Conservation (phyloP, 163 green algal genomes). For the Chlamydomonas reinhardtii region DNA sequence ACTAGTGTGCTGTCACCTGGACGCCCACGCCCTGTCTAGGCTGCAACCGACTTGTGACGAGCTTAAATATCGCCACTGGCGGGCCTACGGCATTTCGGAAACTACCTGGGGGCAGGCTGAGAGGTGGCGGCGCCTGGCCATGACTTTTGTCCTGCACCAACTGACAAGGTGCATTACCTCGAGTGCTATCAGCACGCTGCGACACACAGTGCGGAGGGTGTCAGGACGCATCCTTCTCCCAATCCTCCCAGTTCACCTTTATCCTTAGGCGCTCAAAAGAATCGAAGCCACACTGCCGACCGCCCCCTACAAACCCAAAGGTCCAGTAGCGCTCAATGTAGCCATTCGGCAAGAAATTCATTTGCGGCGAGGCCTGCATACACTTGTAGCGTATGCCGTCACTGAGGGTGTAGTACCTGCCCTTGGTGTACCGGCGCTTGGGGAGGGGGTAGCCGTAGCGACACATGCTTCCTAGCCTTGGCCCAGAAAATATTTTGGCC, state of each 20-base stretch:
- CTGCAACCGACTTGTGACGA: no score
- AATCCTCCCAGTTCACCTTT: conserved; percentile 5
- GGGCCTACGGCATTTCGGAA: no score
- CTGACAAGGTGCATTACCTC: not conserved
- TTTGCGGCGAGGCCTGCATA: conserved; percentile 3
- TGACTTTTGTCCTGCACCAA: no score
- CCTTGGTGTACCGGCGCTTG: conserved; percentile 9
- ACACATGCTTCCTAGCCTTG: conserved; percentile 18
- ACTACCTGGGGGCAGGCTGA: no score
- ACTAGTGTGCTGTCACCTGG: no score
- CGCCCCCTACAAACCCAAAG: conserved; percentile 20
- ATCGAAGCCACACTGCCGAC: conserved; percentile 26
- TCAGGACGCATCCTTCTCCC: conserved; percentile 19
- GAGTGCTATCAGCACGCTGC: conserved; percentile 19
- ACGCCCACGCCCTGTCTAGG: no score
- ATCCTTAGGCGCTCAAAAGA: conserved; percentile 23
- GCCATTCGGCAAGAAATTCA: not conserved
- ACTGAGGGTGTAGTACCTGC: conserved; percentile 15
- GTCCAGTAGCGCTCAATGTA: conserved; percentile 31
- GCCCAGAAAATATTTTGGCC: conserved; percentile 27
- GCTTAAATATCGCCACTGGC: no score
- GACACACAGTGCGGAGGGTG: conserved; percentile 10
- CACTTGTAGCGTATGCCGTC: conserved; percentile 17
- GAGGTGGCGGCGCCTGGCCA: no score
- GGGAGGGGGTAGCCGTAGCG: conserved; percentile 14